Conservation (phyloP, 495 filamentous ascomycete genomes). For the Barbatosphaeria neglecta region DNA sequence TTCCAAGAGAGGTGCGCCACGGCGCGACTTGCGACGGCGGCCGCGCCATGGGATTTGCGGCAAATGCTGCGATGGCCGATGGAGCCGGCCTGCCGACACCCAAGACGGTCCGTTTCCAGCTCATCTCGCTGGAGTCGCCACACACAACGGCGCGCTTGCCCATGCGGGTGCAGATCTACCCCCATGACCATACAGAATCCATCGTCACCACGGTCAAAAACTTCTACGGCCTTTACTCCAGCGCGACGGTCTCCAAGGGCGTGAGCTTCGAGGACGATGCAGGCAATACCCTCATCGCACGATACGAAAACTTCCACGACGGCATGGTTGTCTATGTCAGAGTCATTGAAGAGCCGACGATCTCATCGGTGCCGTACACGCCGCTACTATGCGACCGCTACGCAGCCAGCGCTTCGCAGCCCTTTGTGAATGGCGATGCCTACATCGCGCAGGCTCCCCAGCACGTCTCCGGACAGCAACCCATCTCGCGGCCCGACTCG, state of each 20-base stretch:
- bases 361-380: slow-evolving; percentile 23
- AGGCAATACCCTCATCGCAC: slow-evolving; percentile 79
- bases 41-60: background rate
- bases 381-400: slow-evolving; percentile 23
- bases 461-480: slow-evolving; percentile 43
- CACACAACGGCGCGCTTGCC: slow-evolving; percentile 70
- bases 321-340: slow-evolving; percentile 85
- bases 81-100: slow-evolving; percentile 34
- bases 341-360: slow-evolving; percentile 60
- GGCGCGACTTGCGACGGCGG: background rate
- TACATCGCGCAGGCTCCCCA: slow-evolving; percentile 38
- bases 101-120: slow-evolving; percentile 77
- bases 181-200: slow-evolving; percentile 88
- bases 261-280: slow-evolving; percentile 85
- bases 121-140: slow-evolving; percentile 62
- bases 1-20: background rate
- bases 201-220: slow-evolving; percentile 96
- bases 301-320: slow-evolving; percentile 86
- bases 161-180: slow-evolving; percentile 82
- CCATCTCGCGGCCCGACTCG: slow-evolving; percentile 53
- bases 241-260: slow-evolving; percentile 48
- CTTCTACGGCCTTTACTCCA: slow-evolving; percentile 86
- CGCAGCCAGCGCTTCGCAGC: slow-evolving; percentile 15
- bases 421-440: slow-evolving; percentile 13
- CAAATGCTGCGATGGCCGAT: background rate